Conservation (phyloP, 2,329 filamentous ascomycete genomes). For the Trichoderma sp. region DNA sequence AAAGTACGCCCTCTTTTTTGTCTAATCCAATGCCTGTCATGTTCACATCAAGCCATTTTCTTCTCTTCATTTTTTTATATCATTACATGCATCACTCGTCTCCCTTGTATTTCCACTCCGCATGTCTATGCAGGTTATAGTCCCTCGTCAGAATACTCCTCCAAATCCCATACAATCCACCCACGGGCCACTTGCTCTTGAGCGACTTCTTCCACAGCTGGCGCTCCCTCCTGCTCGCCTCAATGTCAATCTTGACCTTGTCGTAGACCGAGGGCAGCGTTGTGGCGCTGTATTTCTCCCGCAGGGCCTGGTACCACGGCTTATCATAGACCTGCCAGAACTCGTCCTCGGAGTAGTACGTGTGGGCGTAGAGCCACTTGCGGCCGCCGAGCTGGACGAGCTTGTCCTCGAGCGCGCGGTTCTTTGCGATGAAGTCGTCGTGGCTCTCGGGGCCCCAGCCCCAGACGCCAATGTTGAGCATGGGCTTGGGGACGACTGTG, state of each 20-base stretch:
- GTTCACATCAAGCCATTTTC: not conserved
- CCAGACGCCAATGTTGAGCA: conserved; percentile 75
- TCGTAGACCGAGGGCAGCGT: conserved; percentile 68
- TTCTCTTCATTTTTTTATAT: not conserved
- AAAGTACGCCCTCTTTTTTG: not conserved
- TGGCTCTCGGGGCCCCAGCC: conserved; percentile 66
- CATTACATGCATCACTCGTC: not conserved
- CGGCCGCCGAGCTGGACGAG: conserved; percentile 70
- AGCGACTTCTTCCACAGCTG: conserved; percentile 44
- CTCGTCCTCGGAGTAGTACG: conserved; percentile 74
- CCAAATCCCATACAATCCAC: conserved; percentile 61
- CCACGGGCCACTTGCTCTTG: conserved; percentile 56
- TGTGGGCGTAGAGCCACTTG: conserved; percentile 87
- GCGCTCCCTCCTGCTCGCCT: conserved; percentile 44
- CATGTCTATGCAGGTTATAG: conserved; percentile 55
- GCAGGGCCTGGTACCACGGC: conserved; percentile 62
- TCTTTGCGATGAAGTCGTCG: conserved; percentile 65
- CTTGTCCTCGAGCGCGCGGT: conserved; percentile 70
- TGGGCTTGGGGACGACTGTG: conserved; percentile 36
- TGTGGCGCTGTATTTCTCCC: conserved; percentile 63
- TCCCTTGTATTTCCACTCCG: conserved; percentile 55
- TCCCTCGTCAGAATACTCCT: conserved; percentile 61
- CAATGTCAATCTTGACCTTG: conserved; percentile 63
- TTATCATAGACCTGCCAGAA: conserved; percentile 67
- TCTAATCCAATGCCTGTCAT: not conserved